Conservation (phyloP, 345 rosid species). For the Anastatica hierochuntica region DNA sequence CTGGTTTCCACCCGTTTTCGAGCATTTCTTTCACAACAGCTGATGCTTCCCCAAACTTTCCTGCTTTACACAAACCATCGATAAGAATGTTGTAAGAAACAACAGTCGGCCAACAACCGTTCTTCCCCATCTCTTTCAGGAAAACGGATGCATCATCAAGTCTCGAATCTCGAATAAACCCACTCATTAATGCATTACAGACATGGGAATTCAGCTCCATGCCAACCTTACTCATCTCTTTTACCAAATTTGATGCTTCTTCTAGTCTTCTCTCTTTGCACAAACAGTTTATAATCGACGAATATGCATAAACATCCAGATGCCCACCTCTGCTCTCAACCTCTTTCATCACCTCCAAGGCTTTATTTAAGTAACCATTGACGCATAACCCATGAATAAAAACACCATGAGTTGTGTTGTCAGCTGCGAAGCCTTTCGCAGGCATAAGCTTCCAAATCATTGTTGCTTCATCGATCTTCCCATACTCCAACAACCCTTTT, state of each 20-base stretch:
- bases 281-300: slow-evolving; percentile 62
- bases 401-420: slow-evolving; percentile 54
- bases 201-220: slow-evolving; percentile 42
- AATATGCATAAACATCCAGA: slow-evolving; percentile 56
- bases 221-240: slow-evolving; percentile 39
- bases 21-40: slow-evolving; percentile 65
- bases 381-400: slow-evolving; percentile 70
- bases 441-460: slow-evolving; percentile 52
- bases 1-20: slow-evolving; percentile 57
- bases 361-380: slow-evolving; percentile 65
- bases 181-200: slow-evolving; percentile 56
- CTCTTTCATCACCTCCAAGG: slow-evolving; percentile 45
- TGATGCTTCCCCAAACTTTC: slow-evolving; percentile 58
- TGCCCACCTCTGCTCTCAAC: slow-evolving; percentile 37
- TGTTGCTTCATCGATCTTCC: slow-evolving; percentile 57
- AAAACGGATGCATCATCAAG: slow-evolving; percentile 48
- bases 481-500: slow-evolving; percentile 54
- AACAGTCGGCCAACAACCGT: slow-evolving; percentile 41
- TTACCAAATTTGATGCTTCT: slow-evolving; percentile 48
- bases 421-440: slow-evolving; percentile 39
- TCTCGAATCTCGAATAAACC: slow-evolving; percentile 52
- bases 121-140: slow-evolving; percentile 45
- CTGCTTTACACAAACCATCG: slow-evolving; percentile 66
- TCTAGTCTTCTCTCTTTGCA: slow-evolving; percentile 63
- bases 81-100: slow-evolving; percentile 66